phyloP scores from a whole-genome alignment of 129 eudicot species.

The Ambrosia trifida region DNA sequence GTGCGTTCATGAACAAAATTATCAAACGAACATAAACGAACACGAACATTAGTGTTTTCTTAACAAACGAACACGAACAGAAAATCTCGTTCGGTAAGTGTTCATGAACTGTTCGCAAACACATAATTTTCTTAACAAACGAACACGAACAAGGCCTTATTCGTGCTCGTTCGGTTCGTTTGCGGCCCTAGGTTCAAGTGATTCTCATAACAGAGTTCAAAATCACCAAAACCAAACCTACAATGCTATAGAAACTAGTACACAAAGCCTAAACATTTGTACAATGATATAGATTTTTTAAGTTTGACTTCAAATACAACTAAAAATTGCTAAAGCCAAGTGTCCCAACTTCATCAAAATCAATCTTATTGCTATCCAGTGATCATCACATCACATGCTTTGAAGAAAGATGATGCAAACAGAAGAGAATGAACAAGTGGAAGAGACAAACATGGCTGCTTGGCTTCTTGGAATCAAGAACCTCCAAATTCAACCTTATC shows the following conservation, averaged over 20 bases:
- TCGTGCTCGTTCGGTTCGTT: no score
- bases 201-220: slow-evolving; percentile 6
- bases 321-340: background rate
- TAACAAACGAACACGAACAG: no score
- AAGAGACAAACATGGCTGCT: slow-evolving; percentile 48
- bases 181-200: slow-evolving; percentile 10
- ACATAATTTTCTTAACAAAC: no score
- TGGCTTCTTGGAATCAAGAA: slow-evolving; percentile 58
- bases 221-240: slow-evolving; percentile 12
- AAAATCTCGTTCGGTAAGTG: no score
- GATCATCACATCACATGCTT: slow-evolving; percentile 14
- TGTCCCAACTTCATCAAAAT: slow-evolving; percentile 4
- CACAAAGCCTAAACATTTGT: slow-evolving; percentile 1
- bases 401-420: slow-evolving; percentile 18
- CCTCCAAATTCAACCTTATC: slow-evolving; percentile 45
- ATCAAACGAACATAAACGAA: no score
- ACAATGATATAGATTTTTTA: background rate
- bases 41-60: no score
- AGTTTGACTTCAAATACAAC: background rate
- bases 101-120: no score
- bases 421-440: slow-evolving; percentile 9
- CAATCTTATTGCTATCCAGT: background rate
- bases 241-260: slow-evolving; percentile 1
- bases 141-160: no score
- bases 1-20: no score